A percentile compares a stretch with the other conserved stretches of the same genome.
These are phyloP conservation scores for Oxyria digyna DNA, from an alignment of 148 eudicot genomes.

Conservation along the genomic window DNA sequence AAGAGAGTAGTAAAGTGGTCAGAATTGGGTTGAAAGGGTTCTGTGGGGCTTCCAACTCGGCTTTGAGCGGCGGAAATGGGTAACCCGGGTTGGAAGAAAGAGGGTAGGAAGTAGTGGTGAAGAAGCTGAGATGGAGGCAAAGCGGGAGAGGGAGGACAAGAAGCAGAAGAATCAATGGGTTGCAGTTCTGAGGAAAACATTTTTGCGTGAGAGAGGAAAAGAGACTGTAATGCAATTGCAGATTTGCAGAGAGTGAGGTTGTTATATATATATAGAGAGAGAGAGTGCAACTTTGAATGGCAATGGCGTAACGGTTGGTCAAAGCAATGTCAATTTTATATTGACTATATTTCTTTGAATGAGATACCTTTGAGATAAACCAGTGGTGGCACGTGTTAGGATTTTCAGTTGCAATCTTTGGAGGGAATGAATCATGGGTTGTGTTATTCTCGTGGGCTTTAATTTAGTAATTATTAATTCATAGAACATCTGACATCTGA, in stretches of 20 bases:
- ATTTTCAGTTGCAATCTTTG: not conserved
- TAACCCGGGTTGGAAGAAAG: conserved; percentile 17
- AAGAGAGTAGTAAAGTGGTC: conserved; percentile 31
- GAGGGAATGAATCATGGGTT: not conserved
- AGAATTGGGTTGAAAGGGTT: conserved; percentile 3
- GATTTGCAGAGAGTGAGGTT: not conserved
- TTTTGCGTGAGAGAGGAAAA: not conserved
- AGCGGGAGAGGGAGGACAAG: conserved; percentile 65
- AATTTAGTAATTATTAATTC: not conserved
- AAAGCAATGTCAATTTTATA: too few species aligned
- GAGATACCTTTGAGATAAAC: not conserved
- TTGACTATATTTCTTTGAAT: not conserved
- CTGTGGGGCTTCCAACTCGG: conserved; percentile 16
- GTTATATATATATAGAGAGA: not conserved
- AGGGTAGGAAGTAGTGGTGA: not conserved
- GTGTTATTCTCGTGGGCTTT: not conserved
- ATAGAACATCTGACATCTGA: too few species aligned
- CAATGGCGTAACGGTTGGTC: not conserved
- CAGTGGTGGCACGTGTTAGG: not conserved
- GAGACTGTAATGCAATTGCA: not conserved
- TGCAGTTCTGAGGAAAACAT: conserved; percentile 30
- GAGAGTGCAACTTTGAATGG: not conserved
- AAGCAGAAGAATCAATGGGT: conserved; percentile 57
- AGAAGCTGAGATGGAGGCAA: conserved; percentile 8
- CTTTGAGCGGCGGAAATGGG: conserved; percentile 12